phyloP scores from a whole-genome alignment of 2,329 filamentous ascomycete genomes.

The Stemphylium vesicarium region DNA sequence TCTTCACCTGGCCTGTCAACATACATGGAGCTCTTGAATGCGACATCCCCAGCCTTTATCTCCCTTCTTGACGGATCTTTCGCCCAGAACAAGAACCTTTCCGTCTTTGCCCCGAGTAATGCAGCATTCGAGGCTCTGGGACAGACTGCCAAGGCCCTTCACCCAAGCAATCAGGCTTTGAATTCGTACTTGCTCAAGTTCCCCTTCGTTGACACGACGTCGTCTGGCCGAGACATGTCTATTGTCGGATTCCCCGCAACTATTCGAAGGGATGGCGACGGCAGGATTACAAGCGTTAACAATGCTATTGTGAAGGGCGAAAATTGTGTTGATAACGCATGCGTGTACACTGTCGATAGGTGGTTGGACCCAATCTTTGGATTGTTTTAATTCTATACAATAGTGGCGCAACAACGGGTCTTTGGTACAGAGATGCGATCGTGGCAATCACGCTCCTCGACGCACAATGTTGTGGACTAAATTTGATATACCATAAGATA shows the following conservation, averaged over 20 bases:
- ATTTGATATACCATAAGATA: too few species aligned
- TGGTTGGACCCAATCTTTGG: not conserved
- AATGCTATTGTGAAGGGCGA: not conserved
- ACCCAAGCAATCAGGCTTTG: not conserved
- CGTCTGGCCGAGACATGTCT: not conserved
- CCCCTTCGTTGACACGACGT: not conserved
- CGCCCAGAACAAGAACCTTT: not conserved
- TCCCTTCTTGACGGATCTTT: not conserved
- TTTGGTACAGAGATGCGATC: too few species aligned
- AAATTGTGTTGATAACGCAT: not conserved
- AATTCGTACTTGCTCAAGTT: slow-evolving; percentile 1
- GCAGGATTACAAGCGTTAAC: not conserved
- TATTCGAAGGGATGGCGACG: not conserved
- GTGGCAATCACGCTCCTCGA: too few species aligned
- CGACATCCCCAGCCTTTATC: not conserved
- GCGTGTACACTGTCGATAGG: not conserved
- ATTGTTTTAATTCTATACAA: not conserved
- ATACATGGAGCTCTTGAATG: not conserved
- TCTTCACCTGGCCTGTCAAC: not conserved
- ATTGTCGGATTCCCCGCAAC: not conserved
- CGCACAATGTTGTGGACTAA: too few species aligned
- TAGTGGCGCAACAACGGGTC: too few species aligned
- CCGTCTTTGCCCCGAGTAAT: not conserved
- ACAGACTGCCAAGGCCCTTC: not conserved
- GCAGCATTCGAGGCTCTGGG: not conserved